These are phyloP conservation scores for Juncus inflexus DNA, from an alignment of 176 grass and related monocot species.

Conservation along the genomic window DNA sequence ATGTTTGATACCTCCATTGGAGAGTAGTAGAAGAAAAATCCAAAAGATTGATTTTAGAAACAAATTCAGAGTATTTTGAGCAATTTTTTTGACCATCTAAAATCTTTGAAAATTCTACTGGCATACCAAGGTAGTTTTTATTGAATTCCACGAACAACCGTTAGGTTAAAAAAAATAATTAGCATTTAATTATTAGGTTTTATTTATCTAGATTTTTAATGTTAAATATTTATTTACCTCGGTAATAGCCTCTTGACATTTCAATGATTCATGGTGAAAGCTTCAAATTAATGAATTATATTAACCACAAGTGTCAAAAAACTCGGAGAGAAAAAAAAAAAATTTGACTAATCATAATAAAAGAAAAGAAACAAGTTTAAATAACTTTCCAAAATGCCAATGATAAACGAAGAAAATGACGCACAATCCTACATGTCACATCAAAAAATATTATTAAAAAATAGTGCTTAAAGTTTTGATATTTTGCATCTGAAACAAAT, in stretches of 20 bases:
- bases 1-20: slow-evolving; percentile 12
- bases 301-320: slow-evolving; percentile 6
- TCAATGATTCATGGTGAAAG: slow-evolving; percentile 79
- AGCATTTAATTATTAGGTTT: neutral
- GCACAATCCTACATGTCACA: slow-evolving; percentile 50
- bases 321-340: neutral
- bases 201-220: slow-evolving; percentile 17
- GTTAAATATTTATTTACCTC: slow-evolving; percentile 52
- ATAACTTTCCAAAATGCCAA: slow-evolving; percentile 86
- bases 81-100: slow-evolving; percentile 34
- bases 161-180: no score
- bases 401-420: slow-evolving; percentile 81
- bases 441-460: slow-evolving; percentile 12
- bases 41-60: slow-evolving; percentile 18
- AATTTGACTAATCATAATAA: neutral
- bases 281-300: slow-evolving; percentile 45
- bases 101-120: slow-evolving; percentile 78
- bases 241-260: slow-evolving; percentile 87
- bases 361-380: no score
- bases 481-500: neutral
- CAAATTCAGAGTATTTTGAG: slow-evolving; percentile 14
- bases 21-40: slow-evolving; percentile 25
- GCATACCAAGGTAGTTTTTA: slow-evolving; percentile 79
- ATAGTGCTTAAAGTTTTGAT: neutral
- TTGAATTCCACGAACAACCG: slow-evolving; percentile 95